Conservation (phyloP, 2,329 filamentous ascomycete genomes). For the Sporothrix pallida region DNA sequence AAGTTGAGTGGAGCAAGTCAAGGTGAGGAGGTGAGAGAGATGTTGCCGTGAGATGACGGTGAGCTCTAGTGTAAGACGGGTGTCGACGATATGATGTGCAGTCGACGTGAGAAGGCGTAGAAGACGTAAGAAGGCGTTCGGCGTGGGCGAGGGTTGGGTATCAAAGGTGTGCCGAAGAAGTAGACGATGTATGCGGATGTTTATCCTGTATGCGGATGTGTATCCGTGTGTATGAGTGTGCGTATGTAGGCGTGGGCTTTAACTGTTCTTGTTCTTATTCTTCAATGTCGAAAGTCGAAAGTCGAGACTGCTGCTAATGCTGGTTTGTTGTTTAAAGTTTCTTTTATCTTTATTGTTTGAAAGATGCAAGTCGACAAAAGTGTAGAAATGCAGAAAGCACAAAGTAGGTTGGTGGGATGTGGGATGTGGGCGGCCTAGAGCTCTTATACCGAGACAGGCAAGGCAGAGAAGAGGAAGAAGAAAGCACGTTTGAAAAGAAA, state of each 20-base stretch:
- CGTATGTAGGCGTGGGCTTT: neutral
- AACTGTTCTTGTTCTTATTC: neutral
- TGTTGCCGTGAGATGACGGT: neutral
- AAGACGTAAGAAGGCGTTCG: neutral
- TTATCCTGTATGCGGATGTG: neutral
- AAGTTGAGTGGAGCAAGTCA: neutral
- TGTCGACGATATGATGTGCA: neutral
- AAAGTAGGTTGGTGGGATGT: no score
- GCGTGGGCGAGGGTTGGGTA: conserved; percentile 13
- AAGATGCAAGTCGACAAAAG: conserved; percentile 15
- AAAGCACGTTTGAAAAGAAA: neutral
- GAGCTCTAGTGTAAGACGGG: neutral
- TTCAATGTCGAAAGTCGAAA: neutral
- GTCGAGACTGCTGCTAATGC: no score
- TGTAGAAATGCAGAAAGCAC: neutral
- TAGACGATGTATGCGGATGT: no score
- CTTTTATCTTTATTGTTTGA: neutral
- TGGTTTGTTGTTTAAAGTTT: neutral
- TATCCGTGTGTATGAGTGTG: neutral
- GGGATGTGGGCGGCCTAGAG: conserved; percentile 1
- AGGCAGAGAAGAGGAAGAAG: neutral
- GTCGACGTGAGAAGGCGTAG: neutral
- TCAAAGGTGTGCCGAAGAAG: neutral
- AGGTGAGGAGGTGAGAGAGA: neutral
- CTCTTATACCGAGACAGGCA: conserved; percentile 12